Evolutionary conservation across 164 flowering plant genomes (phyloP).

Genomic region (Annona cherimola): DNA sequence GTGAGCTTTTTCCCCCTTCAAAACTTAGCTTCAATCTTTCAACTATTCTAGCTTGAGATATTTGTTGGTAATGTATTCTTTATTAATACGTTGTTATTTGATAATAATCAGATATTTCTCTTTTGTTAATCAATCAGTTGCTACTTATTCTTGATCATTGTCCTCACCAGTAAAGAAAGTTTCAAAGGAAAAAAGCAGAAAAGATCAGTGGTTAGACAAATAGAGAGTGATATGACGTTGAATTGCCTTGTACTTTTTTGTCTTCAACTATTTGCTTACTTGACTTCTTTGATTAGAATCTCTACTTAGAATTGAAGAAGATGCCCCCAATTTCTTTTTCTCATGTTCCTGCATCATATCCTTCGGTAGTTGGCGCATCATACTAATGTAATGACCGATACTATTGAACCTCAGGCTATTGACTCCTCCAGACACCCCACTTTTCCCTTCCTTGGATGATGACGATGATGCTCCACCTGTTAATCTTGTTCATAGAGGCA

Average conservation of each 20-base stretch:
- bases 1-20: slow-evolving; percentile 33
- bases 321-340: background rate
- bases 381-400: slow-evolving; percentile 8
- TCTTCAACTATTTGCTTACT: too few species aligned
- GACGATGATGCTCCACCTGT: slow-evolving; percentile 44
- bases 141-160: too few species aligned
- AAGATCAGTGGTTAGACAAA: too few species aligned
- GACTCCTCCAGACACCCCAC: slow-evolving; percentile 99
- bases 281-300: too few species aligned
- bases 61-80: background rate
- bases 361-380: background rate
- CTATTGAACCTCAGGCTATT: slow-evolving; percentile 56
- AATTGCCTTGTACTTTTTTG: too few species aligned
- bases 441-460: slow-evolving; percentile 80
- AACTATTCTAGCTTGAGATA: background rate
- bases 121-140: too few species aligned
- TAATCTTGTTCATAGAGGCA: slow-evolving; percentile 51
- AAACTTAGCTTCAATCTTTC: background rate
- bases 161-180: too few species aligned
- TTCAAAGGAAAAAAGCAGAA: too few species aligned
- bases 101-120: too few species aligned
- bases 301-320: background rate
- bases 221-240: too few species aligned
- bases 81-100: too few species aligned
- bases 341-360: background rate